Conservation (phyloP, 352 stramenopile genomes). For the Pythium monospermum region DNA sequence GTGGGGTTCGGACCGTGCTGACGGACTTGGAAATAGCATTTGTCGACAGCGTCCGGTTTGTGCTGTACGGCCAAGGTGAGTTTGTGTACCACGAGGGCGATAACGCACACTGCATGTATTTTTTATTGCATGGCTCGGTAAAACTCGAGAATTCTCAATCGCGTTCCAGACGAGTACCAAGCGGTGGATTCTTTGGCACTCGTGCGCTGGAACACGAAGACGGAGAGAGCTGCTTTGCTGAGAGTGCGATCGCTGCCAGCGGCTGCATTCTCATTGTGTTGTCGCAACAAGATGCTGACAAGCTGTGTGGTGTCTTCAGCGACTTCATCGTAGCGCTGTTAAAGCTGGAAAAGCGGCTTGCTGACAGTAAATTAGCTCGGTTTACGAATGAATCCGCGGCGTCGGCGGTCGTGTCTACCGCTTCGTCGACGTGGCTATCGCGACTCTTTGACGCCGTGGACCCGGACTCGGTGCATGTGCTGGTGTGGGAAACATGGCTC, state of each 20-base stretch:
- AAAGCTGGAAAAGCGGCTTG: slow-evolving; percentile 14
- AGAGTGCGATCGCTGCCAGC: slow-evolving; percentile 25
- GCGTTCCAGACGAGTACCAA: slow-evolving; percentile 22
- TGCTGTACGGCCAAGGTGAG: slow-evolving; percentile 39
- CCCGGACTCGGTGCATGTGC: slow-evolving; percentile 25
- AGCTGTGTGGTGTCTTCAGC: slow-evolving; percentile 13
- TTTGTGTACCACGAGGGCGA: slow-evolving; percentile 31
- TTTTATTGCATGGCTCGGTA: slow-evolving; percentile 24
- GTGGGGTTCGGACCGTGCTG: slow-evolving; percentile 23
- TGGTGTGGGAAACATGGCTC: slow-evolving; percentile 37
- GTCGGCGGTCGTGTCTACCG: background rate
- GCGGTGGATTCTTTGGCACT: slow-evolving; percentile 35
- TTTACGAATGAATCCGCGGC: slow-evolving; percentile 9
- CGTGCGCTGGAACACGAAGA: slow-evolving; percentile 18
- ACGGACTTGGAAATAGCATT: slow-evolving; percentile 30
- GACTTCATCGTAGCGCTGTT: slow-evolving; percentile 4
- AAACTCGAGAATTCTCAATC: slow-evolving; percentile 5
- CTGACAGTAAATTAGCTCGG: slow-evolving; percentile 21
- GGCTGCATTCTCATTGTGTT: slow-evolving; percentile 27
- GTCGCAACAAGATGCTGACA: background rate
- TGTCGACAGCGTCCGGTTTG: slow-evolving; percentile 32
- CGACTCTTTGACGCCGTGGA: slow-evolving; percentile 20
- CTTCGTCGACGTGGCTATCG: background rate
- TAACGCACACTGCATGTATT: slow-evolving; percentile 26
- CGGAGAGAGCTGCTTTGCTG: slow-evolving; percentile 15